Evolutionary conservation across 2,329 filamentous ascomycete species (phyloP).

Genomic region (Furcasterigmium sp.): DNA sequence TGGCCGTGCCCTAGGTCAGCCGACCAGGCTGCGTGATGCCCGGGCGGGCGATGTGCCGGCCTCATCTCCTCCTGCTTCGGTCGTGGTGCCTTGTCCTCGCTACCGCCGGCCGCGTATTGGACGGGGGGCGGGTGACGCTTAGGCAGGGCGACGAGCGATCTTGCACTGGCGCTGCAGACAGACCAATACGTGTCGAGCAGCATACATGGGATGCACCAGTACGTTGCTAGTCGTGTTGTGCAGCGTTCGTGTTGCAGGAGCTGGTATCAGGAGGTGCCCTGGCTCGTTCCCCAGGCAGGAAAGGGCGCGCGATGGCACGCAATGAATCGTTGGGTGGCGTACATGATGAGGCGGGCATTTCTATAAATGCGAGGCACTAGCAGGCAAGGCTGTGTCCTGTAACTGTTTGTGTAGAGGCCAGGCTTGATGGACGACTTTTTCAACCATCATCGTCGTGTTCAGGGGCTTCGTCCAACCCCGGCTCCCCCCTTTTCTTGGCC

Average conservation of each 20-base stretch:
- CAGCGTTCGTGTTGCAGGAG: background rate
- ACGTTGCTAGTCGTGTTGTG: background rate
- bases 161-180: background rate
- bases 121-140: background rate
- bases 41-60: background rate
- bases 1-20: background rate
- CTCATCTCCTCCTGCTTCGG: no score
- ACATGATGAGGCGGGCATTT: background rate
- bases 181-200: background rate
- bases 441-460: background rate
- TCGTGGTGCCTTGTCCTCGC: background rate
- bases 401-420: background rate
- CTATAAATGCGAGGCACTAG: background rate
- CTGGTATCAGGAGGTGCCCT: background rate
- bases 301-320: no score
- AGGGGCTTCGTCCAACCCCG: background rate
- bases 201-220: background rate
- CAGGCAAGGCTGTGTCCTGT: background rate
- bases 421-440: background rate
- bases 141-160: background rate
- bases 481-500: background rate
- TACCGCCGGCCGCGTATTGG: background rate
- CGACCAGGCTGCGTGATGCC: background rate
- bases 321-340: background rate
- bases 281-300: background rate